Percentiles rank a stretch among this genome's conserved stretches.
Evolutionary conservation across 2,329 filamentous ascomycete genomes (phyloP).

Genomic region (Capronia coronata): DNA sequence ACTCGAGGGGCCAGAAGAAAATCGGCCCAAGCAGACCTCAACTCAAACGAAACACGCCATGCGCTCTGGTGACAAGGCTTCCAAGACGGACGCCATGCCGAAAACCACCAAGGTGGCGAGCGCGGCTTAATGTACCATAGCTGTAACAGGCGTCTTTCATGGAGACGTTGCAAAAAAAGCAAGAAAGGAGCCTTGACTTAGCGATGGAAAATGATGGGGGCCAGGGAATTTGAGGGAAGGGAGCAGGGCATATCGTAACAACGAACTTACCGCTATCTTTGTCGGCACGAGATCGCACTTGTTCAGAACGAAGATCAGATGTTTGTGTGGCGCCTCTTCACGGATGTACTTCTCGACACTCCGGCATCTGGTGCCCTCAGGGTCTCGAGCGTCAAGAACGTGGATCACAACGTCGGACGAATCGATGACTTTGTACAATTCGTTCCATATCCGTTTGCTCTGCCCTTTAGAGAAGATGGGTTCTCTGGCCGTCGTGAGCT

Average conservation of each 20-base stretch:
- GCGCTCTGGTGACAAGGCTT: conserved; percentile 64
- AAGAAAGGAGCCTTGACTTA: conserved; percentile 81
- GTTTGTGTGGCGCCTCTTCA: conserved; percentile 92
- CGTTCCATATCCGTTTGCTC: conserved; percentile 94
- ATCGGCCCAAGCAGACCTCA: conserved; percentile 72
- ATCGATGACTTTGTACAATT: conserved; percentile 91
- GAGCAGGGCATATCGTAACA: conserved; percentile 8
- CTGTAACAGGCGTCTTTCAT: conserved; percentile 96
- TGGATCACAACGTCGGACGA: conserved; percentile 92
- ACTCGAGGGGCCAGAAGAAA: conserved; percentile 41
- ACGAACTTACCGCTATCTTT: conserved; percentile 78
- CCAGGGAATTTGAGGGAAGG: conserved; percentile 11
- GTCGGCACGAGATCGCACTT: conserved; percentile 92
- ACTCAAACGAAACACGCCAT: conserved; percentile 89
- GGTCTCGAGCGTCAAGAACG: conserved; percentile 86
- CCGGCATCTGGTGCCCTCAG: conserved; percentile 79
- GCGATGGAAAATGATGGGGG: conserved; percentile 47
- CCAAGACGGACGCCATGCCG: conserved; percentile 73
- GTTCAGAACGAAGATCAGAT: conserved; percentile 82
- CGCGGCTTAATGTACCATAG: conserved; percentile 87
- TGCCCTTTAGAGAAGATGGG: conserved; percentile 92
- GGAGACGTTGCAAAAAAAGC: conserved; percentile 51
- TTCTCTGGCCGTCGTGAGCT: conserved; percentile 62
- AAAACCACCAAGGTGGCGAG: conserved; percentile 48
- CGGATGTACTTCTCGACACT: conserved; percentile 89